Percentiles rank a stretch among this genome's conserved stretches.
Evolutionary conservation across 208 protist species (phyloP).

Genomic region (Leishmania mexicana): DNA sequence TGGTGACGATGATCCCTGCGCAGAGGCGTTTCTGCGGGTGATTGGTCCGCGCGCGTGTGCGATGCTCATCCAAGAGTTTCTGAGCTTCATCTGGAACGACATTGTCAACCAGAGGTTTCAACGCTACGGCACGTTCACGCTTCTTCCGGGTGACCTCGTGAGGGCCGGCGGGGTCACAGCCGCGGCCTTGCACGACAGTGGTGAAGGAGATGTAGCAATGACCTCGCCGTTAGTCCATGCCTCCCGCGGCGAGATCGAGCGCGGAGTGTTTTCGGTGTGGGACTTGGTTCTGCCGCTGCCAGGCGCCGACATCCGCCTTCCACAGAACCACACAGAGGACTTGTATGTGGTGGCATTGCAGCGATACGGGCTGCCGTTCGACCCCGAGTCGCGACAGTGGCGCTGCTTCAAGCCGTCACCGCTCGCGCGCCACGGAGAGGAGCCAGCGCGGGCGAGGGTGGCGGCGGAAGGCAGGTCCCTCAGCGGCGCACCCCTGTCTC

Average conservation of each 20-base stretch:
- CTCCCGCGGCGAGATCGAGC: slow-evolving; percentile 56
- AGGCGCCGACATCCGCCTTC: slow-evolving; percentile 68
- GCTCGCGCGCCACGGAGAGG: background rate
- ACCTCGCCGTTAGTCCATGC: slow-evolving; percentile 25
- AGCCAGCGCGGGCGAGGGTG: background rate
- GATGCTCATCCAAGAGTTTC: slow-evolving; percentile 85
- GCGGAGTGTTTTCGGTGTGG: slow-evolving; percentile 50
- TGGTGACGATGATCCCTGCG: slow-evolving; percentile 67
- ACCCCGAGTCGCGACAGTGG: slow-evolving; percentile 84
- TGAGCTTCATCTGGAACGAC: slow-evolving; percentile 90
- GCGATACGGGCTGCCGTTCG: slow-evolving; percentile 74
- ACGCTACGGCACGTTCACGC: slow-evolving; percentile 82
- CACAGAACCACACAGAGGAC: slow-evolving; percentile 87
- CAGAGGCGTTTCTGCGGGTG: slow-evolving; percentile 80
- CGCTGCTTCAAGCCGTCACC: slow-evolving; percentile 58
- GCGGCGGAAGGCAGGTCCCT: background rate
- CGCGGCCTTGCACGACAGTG: background rate
- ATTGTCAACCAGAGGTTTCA: slow-evolving; percentile 87
- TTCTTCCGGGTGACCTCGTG: slow-evolving; percentile 87
- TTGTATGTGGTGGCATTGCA: slow-evolving; percentile 85
- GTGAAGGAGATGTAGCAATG: background rate
- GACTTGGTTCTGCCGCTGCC: slow-evolving; percentile 85
- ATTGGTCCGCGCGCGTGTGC: slow-evolving; percentile 72
- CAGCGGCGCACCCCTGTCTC: slow-evolving; percentile 34
- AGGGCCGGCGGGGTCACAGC: slow-evolving; percentile 26